Percentiles rank a stretch among this genome's conserved stretches.
These are phyloP conservation scores for Cryptococcus sp. DNA, from an alignment of 1,284 basidiomycete species.

Conservation along the genomic window DNA sequence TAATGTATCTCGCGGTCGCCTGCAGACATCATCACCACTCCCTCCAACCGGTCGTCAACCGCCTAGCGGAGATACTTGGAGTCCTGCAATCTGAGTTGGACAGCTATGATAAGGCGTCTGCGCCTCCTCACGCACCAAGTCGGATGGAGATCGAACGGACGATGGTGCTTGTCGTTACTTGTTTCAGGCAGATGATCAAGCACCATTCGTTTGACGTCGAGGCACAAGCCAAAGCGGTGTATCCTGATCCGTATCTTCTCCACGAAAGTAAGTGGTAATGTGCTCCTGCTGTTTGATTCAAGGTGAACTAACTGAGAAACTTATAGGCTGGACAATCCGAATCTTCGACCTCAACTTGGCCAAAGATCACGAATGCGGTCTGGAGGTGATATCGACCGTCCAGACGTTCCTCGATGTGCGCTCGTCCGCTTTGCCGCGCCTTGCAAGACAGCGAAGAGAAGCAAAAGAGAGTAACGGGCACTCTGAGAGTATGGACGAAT, in stretches of 20 bases:
- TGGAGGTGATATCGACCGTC: slow-evolving; percentile 64
- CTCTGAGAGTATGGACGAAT: slow-evolving; percentile 73
- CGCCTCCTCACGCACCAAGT: slow-evolving; percentile 21
- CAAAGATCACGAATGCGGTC: slow-evolving; percentile 59
- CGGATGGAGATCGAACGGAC: slow-evolving; percentile 48
- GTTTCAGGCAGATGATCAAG: slow-evolving; percentile 65
- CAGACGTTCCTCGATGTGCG: slow-evolving; percentile 69
- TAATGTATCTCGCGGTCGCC: slow-evolving; percentile 73
- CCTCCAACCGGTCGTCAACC: slow-evolving; percentile 63
- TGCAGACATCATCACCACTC: slow-evolving; percentile 64
- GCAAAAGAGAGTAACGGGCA: slow-evolving; percentile 47
- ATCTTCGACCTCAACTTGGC: slow-evolving; percentile 62
- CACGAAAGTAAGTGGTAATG: slow-evolving; percentile 60
- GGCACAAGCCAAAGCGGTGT: slow-evolving; percentile 48
- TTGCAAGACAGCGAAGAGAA: slow-evolving; percentile 53
- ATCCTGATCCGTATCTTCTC: slow-evolving; percentile 69
- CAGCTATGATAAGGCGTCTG: slow-evolving; percentile 4
- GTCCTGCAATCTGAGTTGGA: slow-evolving; percentile 64
- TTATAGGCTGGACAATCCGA: slow-evolving; percentile 64
- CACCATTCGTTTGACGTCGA: slow-evolving; percentile 56
- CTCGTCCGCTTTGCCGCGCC: slow-evolving; percentile 58
- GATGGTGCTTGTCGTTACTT: slow-evolving; percentile 62
- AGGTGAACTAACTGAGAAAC: slow-evolving; percentile 4
- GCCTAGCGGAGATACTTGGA: slow-evolving; percentile 68
- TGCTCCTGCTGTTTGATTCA: background rate